Evolutionary conservation across 495 filamentous ascomycete genomes (phyloP).

Genomic region (Annulohypoxylon maeteangense): DNA sequence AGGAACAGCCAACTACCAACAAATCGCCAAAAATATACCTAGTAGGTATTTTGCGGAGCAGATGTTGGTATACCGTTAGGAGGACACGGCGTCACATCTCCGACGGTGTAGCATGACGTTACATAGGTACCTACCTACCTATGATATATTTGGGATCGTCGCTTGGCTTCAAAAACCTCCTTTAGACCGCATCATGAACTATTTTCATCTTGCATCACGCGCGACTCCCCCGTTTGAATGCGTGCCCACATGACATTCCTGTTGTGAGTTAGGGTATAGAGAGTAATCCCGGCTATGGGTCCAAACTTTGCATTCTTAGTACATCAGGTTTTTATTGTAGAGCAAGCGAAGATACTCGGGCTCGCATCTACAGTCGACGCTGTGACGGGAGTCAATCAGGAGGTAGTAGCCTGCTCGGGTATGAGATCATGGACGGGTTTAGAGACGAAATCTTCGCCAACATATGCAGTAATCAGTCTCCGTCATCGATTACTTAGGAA

Average conservation of each 20-base stretch:
- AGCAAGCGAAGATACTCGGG: too few species aligned
- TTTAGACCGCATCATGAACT: neutral
- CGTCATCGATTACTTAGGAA: neutral
- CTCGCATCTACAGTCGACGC: too few species aligned
- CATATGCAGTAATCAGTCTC: neutral
- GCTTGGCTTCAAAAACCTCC: neutral
- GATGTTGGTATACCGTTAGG: neutral
- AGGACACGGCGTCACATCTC: neutral
- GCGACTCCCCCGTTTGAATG: too few species aligned
- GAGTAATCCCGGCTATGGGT: too few species aligned
- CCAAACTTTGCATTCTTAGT: too few species aligned
- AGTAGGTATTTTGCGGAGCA: constrained; percentile 6
- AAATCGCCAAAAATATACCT: neutral
- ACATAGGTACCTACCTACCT: neutral
- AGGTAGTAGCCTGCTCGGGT: too few species aligned
- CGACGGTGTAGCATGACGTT: neutral
- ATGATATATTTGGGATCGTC: neutral
- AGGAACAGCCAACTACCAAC: constrained; percentile 12
- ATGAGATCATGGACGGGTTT: too few species aligned
- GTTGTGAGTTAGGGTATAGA: too few species aligned
- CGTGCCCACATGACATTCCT: too few species aligned
- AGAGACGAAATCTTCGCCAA: neutral
- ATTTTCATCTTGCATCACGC: neutral
- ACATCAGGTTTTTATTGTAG: too few species aligned
- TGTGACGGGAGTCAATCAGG: too few species aligned